Conservation (phyloP, 2,329 filamentous ascomycete species). For the Blumeriella jaapii region DNA sequence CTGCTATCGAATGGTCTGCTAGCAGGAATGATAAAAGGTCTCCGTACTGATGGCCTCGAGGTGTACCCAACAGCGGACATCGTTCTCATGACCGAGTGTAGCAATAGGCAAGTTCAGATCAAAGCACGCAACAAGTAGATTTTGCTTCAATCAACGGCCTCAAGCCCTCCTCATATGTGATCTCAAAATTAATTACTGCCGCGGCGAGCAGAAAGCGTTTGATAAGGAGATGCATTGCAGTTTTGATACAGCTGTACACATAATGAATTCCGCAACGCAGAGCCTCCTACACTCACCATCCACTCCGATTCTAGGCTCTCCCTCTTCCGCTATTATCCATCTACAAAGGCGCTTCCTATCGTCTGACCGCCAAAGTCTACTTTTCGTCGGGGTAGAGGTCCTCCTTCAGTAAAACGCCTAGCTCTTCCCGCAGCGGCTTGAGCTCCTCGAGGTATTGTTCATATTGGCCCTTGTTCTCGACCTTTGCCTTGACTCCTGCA, state of each 20-base stretch:
- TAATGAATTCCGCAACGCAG: conserved; percentile 22
- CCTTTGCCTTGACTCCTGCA: conserved; percentile 94
- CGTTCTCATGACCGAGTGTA: no score
- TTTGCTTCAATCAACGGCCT: no score
- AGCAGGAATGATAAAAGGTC: no score
- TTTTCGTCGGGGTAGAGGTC: conserved; percentile 64
- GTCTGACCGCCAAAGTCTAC: conserved; percentile 16
- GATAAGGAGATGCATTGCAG: conserved; percentile 22
- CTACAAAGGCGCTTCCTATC: conserved; percentile 13
- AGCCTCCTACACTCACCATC: conserved; percentile 12
- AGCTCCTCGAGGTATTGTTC: conserved; percentile 92
- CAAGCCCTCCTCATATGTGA: no score
- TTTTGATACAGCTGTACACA: conserved; percentile 28
- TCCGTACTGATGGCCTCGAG: no score
- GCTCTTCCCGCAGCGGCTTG: conserved; percentile 83
- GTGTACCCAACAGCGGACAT: no score
- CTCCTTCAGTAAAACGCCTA: conserved; percentile 86
- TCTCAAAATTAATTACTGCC: background rate
- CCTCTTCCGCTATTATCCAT: conserved; percentile 16
- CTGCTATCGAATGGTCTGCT: no score
- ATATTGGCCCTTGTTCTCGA: conserved; percentile 97
- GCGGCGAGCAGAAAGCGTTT: conserved; percentile 4
- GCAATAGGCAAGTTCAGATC: no score
- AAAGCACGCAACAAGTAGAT: no score
- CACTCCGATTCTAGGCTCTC: conserved; percentile 9